Percentiles rank a stretch among this genome's conserved stretches.
These are phyloP conservation scores for Coemansia sp. DNA, from an alignment of 192 early-diverging fungal genomes.

Conservation along the genomic window DNA sequence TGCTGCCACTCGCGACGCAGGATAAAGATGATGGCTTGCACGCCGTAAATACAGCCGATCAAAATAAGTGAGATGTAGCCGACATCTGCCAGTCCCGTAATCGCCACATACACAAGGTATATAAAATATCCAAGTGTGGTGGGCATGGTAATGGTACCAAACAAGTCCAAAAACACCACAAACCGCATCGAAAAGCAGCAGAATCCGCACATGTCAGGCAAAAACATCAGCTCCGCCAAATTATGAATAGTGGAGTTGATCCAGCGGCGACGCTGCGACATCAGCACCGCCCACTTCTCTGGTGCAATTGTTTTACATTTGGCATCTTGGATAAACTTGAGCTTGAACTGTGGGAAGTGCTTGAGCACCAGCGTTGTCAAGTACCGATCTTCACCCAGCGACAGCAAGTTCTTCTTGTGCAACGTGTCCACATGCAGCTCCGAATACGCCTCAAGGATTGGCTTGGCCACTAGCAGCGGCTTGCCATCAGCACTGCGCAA, in stretches of 20 bases:
- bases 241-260: constrained; percentile 99
- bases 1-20: constrained; percentile 76
- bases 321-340: constrained; percentile 89
- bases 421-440: constrained; percentile 92
- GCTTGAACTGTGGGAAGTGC: constrained; percentile 93
- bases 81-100: constrained; percentile 58
- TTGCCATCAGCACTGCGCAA: constrained; percentile 59
- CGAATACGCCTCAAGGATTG: constrained; percentile 86
- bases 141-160: constrained; percentile 75
- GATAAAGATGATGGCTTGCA: constrained; percentile 83
- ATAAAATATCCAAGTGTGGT: constrained; percentile 78
- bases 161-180: constrained; percentile 90
- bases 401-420: constrained; percentile 96
- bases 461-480: constrained; percentile 79
- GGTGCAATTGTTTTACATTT: constrained; percentile 88
- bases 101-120: constrained; percentile 73
- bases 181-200: constrained; percentile 99
- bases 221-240: constrained; percentile 80
- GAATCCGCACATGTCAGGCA: constrained; percentile 88
- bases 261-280: constrained; percentile 97
- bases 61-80: constrained; percentile 78
- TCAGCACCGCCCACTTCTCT: constrained; percentile 81
- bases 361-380: constrained; percentile 97
- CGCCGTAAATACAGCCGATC: constrained; percentile 78
- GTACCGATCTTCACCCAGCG: constrained; percentile 97